Conservation (phyloP, 2,329 filamentous ascomycete genomes). For the Sporothrix curviconia region DNA sequence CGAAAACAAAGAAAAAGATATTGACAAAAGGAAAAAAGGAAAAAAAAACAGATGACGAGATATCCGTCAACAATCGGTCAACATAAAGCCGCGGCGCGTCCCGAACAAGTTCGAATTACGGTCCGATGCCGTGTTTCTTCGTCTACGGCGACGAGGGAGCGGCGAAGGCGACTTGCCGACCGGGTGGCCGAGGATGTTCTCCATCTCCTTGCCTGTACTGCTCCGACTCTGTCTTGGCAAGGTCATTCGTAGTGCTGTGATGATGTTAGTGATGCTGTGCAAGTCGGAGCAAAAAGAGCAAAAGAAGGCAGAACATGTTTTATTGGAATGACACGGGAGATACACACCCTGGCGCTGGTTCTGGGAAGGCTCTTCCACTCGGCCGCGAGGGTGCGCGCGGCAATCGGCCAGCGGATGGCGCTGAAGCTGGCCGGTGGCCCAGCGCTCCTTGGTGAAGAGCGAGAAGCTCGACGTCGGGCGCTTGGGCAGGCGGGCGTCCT, state of each 20-base stretch:
- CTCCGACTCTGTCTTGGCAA: conserved; percentile 24
- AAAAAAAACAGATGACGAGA: neutral
- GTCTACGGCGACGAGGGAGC: too few species aligned
- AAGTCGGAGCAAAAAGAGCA: neutral
- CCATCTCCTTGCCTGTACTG: conserved; percentile 28
- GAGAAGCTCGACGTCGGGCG: conserved; percentile 27
- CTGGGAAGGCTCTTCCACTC: conserved; percentile 40
- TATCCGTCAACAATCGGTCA: too few species aligned
- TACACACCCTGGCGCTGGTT: conserved; percentile 35
- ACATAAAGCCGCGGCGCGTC: too few species aligned
- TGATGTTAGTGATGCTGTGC: neutral
- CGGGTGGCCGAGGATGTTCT: conserved; percentile 19
- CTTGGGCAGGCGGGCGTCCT: conserved; percentile 44
- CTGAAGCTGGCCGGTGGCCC: conserved; percentile 25
- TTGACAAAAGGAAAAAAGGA: conserved; percentile 6
- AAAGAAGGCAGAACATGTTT: too few species aligned
- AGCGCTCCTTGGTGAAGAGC: conserved; percentile 35
- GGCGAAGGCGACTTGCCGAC: conserved; percentile 5
- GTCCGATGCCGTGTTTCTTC: too few species aligned
- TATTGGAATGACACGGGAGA: too few species aligned
- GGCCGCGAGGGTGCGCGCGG: conserved; percentile 22
- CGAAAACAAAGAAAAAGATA: neutral
- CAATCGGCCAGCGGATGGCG: conserved; percentile 18
- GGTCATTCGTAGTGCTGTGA: conserved; percentile 31
- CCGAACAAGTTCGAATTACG: neutral